phyloP scores from a whole-genome alignment of 2,329 filamentous ascomycete species.

The Cadophora gregata region DNA sequence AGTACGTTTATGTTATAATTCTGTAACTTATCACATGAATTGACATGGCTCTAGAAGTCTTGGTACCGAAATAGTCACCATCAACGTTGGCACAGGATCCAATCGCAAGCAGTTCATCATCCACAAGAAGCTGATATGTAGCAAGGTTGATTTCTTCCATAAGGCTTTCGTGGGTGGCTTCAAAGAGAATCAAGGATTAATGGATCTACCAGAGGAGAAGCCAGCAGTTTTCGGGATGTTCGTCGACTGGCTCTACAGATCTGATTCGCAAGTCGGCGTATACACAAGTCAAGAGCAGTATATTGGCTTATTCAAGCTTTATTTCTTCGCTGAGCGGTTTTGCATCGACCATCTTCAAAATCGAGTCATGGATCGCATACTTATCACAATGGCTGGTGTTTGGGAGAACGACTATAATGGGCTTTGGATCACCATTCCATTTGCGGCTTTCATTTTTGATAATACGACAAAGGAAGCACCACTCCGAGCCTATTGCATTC shows the following conservation, averaged over 20 bases:
- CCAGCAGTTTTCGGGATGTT: slow-evolving; percentile 9
- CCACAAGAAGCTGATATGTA: slow-evolving; percentile 36
- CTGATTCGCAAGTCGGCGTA: not conserved
- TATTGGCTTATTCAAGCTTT: slow-evolving; percentile 4
- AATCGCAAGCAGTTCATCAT: slow-evolving; percentile 31
- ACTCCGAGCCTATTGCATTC: not conserved
- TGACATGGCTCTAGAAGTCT: not conserved
- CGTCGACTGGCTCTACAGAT: slow-evolving; percentile 22
- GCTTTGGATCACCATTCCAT: not conserved
- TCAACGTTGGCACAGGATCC: slow-evolving; percentile 32
- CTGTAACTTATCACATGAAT: not conserved
- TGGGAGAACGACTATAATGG: too few relatives aligned
- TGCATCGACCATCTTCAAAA: slow-evolving; percentile 18
- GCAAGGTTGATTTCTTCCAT: slow-evolving; percentile 18
- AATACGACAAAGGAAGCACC: not conserved
- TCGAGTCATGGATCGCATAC: slow-evolving; percentile 7
- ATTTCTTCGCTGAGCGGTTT: not conserved
- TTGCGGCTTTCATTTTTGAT: not conserved
- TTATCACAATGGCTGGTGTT: not conserved
- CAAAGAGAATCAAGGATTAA: slow-evolving; percentile 18
- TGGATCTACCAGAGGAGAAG: slow-evolving; percentile 26
- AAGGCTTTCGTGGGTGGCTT: slow-evolving; percentile 27
- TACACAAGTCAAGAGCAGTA: not conserved
- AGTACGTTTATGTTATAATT: not conserved
- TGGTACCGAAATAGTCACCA: slow-evolving; percentile 31